Base-by-base conservation (phyloP, 1,284 basidiomycete species). In the Stygiomarasmius scandens region DNA sequence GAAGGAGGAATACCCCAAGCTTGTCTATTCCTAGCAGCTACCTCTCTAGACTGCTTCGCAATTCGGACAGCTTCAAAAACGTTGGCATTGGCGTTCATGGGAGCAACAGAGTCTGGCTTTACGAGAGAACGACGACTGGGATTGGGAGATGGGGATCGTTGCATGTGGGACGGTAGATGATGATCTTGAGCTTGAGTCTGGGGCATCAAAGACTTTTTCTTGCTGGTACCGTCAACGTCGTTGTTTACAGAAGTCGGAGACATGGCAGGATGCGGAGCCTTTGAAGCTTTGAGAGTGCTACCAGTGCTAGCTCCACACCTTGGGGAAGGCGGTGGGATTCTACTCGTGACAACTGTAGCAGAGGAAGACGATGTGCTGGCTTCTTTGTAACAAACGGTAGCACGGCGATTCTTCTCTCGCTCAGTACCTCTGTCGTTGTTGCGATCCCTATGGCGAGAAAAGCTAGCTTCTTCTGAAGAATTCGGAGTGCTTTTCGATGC, bases 1-100 rank as follows among this genome's bases (percentile, higher is more conserved):
- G 77, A 78, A 0, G 77, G 72, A 2, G 74, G 76, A 44, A 83
- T 77, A 8, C 80, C 79, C 56, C 79, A 79, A 10, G 76, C 76
- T 56, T 76, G 70, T 29, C 78, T 69, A 61, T 82, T 77, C 12
- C 74, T 74, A 46, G 74, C 75, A 34, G 77, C 77, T 11, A 74
- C 74, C 20, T 72, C 71, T n/a, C 72, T 65, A 2, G 77, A 76
- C 0, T 66, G 69, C 24, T 74, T 70, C 47, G 73, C 70, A 27
- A 77, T 68, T 2, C 70, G 63, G 22, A 73, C 72, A 2, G 74
- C 60, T 27, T 77, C 76, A 38, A 56, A 62, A 11, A 44, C 45
- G 29, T 32, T 32, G 5, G 29, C 29, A 32, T 12, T 12, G 12
- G 29, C 29, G 29, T 32, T 32, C 5, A 12, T 12, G 12, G 29